Evolutionary conservation across 2,329 filamentous ascomycete genomes (phyloP).

Genomic region (Colletotrichum sp.): DNA sequence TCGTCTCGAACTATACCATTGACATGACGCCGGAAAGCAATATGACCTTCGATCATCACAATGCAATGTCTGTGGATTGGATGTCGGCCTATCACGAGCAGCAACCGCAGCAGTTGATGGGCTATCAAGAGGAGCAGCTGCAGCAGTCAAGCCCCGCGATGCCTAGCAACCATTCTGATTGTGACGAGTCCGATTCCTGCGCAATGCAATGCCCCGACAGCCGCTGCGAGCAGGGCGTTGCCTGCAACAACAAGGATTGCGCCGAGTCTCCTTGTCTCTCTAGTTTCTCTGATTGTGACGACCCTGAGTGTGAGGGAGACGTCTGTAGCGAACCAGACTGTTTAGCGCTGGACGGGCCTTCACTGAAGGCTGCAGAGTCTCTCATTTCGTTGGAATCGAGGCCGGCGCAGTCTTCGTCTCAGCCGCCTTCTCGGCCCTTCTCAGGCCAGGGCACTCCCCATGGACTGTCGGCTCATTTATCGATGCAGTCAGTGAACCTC

Average conservation of each 20-base stretch:
- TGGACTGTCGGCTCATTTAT: neutral
- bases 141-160: neutral
- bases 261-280: neutral
- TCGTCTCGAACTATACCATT: neutral
- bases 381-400: neutral
- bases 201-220: slow-evolving; percentile 25
- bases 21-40: neutral
- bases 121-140: neutral
- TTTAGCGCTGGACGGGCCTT: slow-evolving; percentile 16
- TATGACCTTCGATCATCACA: neutral
- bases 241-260: neutral
- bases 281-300: slow-evolving; percentile 31
- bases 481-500: neutral
- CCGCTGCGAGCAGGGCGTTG: neutral
- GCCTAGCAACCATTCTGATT: slow-evolving; percentile 23
- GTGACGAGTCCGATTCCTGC: slow-evolving; percentile 23
- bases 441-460: neutral
- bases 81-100: neutral
- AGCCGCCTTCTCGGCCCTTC: neutral
- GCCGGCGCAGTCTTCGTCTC: neutral
- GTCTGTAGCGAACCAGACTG: slow-evolving; percentile 41
- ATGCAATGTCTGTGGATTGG: neutral
- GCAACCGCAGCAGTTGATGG: neutral
- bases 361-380: neutral
- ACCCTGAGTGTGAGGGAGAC: slow-evolving; percentile 42